These are phyloP conservation scores for Globisporangium spiculum DNA, from an alignment of 352 stramenopile species.

Conservation along the genomic window DNA sequence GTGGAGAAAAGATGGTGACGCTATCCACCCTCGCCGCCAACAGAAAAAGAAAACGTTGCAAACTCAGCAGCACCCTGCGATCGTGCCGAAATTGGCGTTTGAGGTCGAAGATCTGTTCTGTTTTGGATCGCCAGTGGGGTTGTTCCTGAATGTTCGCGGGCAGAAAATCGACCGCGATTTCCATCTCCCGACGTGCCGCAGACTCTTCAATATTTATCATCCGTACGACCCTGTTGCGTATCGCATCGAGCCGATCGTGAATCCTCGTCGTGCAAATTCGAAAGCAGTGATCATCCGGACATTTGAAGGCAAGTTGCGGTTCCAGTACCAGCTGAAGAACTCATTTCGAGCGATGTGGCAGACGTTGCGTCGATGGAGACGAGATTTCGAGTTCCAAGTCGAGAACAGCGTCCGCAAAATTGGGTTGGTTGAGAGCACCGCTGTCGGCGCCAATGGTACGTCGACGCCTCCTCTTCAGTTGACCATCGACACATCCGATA, in stretches of 20 bases:
- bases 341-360: slow-evolving; percentile 80
- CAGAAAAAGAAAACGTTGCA: slow-evolving; percentile 4
- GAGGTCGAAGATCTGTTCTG: slow-evolving; percentile 87
- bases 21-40: slow-evolving; percentile 5
- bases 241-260: slow-evolving; percentile 93
- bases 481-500: slow-evolving; percentile 16
- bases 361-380: slow-evolving; percentile 67
- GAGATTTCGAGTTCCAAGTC: slow-evolving; percentile 75
- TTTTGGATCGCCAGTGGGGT: slow-evolving; percentile 87
- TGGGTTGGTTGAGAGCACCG: slow-evolving; percentile 59
- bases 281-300: slow-evolving; percentile 84
- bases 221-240: slow-evolving; percentile 94
- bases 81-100: slow-evolving; percentile 69
- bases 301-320: slow-evolving; percentile 79
- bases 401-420: slow-evolving; percentile 63
- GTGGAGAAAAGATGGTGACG: slow-evolving; percentile 16
- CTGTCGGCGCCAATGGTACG: background rate
- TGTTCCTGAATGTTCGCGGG: slow-evolving; percentile 92
- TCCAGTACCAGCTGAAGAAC: slow-evolving; percentile 85
- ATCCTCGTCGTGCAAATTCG: slow-evolving; percentile 64
- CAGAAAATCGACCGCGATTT: slow-evolving; percentile 73
- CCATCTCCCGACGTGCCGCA: slow-evolving; percentile 69
- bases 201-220: slow-evolving; percentile 95
- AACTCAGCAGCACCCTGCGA: slow-evolving; percentile 12
- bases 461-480: background rate